phyloP scores from a whole-genome alignment of 257 asterid species.

The Gentiana dahurica region DNA sequence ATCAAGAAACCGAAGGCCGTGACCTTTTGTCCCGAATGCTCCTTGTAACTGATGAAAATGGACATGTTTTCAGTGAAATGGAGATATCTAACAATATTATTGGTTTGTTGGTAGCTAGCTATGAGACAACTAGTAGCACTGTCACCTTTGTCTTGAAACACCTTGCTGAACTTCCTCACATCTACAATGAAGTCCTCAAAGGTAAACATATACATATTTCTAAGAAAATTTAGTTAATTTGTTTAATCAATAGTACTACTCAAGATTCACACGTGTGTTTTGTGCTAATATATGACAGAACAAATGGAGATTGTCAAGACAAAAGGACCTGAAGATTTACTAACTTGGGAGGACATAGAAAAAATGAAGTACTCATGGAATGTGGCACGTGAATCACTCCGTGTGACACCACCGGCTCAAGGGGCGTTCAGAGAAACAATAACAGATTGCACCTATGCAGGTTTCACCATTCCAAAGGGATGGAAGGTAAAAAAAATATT shows the following conservation, averaged over 20 bases:
- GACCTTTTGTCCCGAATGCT: slow-evolving; percentile 47
- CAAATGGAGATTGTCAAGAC: slow-evolving; percentile 18
- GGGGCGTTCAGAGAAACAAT: slow-evolving; percentile 22
- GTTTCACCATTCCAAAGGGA: slow-evolving; percentile 16
- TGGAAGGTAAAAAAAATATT: slow-evolving; percentile 15
- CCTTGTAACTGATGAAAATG: slow-evolving; percentile 40
- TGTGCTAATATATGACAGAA: slow-evolving; percentile 19
- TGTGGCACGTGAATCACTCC: slow-evolving; percentile 15
- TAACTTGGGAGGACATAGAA: slow-evolving; percentile 28
- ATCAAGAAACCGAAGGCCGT: slow-evolving; percentile 21
- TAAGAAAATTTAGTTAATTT: too few species aligned
- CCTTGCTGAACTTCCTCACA: slow-evolving; percentile 45
- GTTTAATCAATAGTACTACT: neutral
- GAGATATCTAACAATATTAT: slow-evolving; percentile 42
- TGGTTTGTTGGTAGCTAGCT: slow-evolving; percentile 50
- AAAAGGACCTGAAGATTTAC: slow-evolving; percentile 15
- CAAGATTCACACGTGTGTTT: slow-evolving; percentile 7
- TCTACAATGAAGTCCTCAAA: slow-evolving; percentile 33
- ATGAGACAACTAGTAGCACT: slow-evolving; percentile 36
- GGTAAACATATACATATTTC: slow-evolving; percentile 14
- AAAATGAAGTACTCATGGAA: slow-evolving; percentile 21
- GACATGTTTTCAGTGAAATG: slow-evolving; percentile 39
- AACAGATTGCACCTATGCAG: slow-evolving; percentile 8
- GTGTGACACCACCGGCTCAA: slow-evolving; percentile 21
- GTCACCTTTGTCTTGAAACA: slow-evolving; percentile 4